Conservation (phyloP, 768 basidiomycete genomes). For the Exsudoporus frostii region DNA sequence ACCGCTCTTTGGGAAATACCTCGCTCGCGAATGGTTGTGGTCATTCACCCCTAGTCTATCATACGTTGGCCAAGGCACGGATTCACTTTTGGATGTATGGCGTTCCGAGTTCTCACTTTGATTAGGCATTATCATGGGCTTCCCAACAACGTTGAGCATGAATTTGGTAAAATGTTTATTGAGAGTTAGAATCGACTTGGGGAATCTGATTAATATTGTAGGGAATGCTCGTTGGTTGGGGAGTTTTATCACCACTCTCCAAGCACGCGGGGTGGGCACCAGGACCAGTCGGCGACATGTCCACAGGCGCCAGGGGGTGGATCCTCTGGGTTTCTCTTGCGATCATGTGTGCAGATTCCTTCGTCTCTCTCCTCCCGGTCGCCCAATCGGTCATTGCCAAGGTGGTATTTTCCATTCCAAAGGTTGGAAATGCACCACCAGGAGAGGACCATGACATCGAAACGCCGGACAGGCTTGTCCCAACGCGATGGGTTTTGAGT, state of each 20-base stretch:
- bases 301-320: constrained; percentile 89
- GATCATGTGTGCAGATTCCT: constrained; percentile 91
- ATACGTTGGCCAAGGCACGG: constrained; percentile 82
- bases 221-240: constrained; percentile 99
- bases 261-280: constrained; percentile 89
- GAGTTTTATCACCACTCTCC: constrained; percentile 82
- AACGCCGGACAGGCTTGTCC: constrained; percentile 76
- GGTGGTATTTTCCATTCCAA: constrained; percentile 31
- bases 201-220: constrained; percentile 28
- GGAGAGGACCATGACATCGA: constrained; percentile 64
- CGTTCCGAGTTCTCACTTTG: constrained; percentile 1
- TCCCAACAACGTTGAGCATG: constrained; percentile 92
- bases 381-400: constrained; percentile 47
- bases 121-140: constrained; percentile 96
- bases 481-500: constrained; percentile 67
- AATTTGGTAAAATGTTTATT: constrained; percentile 56
- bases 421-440: constrained; percentile 18
- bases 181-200: background rate
- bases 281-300: constrained; percentile 84
- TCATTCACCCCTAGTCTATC: constrained; percentile 88
- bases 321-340: constrained; percentile 96
- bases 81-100: background rate
- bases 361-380: constrained; percentile 83
- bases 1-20: constrained; percentile 77
- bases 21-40: constrained; percentile 91